Percentiles rank a stretch among this genome's conserved stretches.
Conservation (phyloP, 225 moss, liverwort and hornwort species). For the Antitrichia curtipendula region DNA sequence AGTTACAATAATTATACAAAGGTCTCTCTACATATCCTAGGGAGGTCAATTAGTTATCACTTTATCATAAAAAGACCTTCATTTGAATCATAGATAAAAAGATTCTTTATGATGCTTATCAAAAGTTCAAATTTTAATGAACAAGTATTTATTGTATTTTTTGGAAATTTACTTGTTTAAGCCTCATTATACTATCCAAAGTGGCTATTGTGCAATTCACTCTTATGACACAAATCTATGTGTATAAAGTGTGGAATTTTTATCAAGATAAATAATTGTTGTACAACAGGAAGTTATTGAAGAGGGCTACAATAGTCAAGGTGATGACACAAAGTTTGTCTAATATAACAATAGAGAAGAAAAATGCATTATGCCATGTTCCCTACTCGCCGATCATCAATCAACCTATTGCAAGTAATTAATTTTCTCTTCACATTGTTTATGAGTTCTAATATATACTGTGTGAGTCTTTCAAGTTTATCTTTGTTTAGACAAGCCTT, state of each 20-base stretch:
- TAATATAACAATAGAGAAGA: not conserved
- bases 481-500: not conserved
- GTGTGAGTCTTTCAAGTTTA: fast-evolving
- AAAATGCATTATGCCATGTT: not conserved
- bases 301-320: conserved; percentile 7
- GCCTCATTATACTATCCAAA: not conserved
- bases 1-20: not conserved
- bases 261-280: not conserved
- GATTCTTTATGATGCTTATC: not conserved
- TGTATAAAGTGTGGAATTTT: not conserved
- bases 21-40: fast-evolving
- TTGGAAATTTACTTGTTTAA: not conserved
- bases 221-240: not conserved
- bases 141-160: not conserved
- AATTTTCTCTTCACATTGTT: not conserved
- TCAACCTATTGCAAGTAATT: not conserved
- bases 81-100: no score
- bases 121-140: not conserved
- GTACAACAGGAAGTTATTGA: conserved; percentile 20
- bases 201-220: not conserved
- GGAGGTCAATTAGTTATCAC: no score
- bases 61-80: no score
- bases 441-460: not conserved
- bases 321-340: not conserved
- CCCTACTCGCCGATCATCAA: conserved; percentile 22